Conservation (phyloP, 441 rosid species). For the Metrosideros polymorpha region DNA sequence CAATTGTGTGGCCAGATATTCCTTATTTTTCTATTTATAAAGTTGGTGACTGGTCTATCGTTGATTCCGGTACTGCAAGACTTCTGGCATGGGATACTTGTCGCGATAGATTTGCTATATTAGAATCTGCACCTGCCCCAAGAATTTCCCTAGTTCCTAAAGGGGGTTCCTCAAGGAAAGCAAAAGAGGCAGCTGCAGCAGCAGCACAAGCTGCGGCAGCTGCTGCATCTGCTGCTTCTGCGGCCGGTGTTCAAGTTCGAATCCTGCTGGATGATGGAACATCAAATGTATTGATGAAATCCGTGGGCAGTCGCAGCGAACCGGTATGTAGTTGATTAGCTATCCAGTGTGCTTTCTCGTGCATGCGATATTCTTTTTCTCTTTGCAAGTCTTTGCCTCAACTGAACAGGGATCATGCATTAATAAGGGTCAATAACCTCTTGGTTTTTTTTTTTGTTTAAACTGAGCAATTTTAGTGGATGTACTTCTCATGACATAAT, state of each 20-base stretch:
- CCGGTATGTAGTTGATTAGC: constrained; percentile 43
- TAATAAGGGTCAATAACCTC: not conserved
- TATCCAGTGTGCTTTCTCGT: not conserved
- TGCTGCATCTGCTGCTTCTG: constrained; percentile 91
- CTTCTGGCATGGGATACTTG: constrained; percentile 97
- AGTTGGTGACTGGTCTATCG: constrained; percentile 92
- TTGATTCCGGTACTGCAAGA: constrained; percentile 97
- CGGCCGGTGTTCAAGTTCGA: constrained; percentile 96
- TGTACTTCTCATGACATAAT: not conserved
- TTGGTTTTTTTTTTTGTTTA: not conserved
- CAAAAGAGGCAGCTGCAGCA: constrained; percentile 97
- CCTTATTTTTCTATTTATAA: constrained; percentile 92
- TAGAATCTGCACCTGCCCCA: constrained; percentile 79
- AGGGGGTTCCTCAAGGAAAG: constrained; percentile 84
- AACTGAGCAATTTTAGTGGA: not conserved
- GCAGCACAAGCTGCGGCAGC: constrained; percentile 97
- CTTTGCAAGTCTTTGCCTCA: not conserved
- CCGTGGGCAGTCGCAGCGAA: constrained; percentile 85
- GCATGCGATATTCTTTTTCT: not conserved
- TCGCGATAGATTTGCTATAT: constrained; percentile 84
- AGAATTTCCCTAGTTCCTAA: constrained; percentile 84
- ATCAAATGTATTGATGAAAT: constrained; percentile 91
- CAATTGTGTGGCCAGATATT: constrained; percentile 96
- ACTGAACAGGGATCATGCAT: not conserved
- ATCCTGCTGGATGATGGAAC: constrained; percentile 98